A percentile compares a stretch with the other conserved stretches of the same genome.
Conservation (phyloP, 23 red algal genomes). For the Gracilaria gracilis region DNA sequence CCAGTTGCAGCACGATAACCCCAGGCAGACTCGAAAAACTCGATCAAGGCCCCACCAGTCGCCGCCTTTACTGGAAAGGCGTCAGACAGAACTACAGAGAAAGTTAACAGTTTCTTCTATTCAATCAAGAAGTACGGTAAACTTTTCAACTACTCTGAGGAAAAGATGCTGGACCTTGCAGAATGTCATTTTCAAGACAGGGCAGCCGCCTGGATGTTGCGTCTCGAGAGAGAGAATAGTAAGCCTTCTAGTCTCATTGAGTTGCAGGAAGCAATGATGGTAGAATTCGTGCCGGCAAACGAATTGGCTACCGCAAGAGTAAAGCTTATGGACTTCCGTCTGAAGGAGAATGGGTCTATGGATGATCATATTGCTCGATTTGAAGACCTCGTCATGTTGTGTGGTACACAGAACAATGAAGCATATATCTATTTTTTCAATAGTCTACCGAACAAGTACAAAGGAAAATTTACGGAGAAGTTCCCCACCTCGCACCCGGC, state of each 20-base stretch:
- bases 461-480: not conserved
- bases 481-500: not conserved
- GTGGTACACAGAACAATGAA: not conserved
- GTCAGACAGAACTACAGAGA: too few relatives aligned
- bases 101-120: not conserved
- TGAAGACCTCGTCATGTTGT: not conserved
- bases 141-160: slow-evolving; percentile 32
- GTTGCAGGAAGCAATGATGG: not conserved
- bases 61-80: not conserved
- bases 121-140: slow-evolving; percentile 19
- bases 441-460: not conserved
- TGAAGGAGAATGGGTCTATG: slow-evolving; percentile 1
- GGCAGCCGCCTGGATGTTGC: slow-evolving; percentile 32
- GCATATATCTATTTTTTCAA: slow-evolving; percentile 9
- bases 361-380: slow-evolving; percentile 2
- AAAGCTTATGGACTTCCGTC: not conserved
- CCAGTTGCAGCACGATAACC: too few relatives aligned
- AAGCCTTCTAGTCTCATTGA: not conserved
- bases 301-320: not conserved
- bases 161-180: not conserved
- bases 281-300: not conserved
- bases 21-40: too few relatives aligned
- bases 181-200: slow-evolving; percentile 11
- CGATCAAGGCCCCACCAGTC: not conserved
- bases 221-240: slow-evolving; percentile 21